Evolutionary conservation across 2,329 filamentous ascomycete genomes (phyloP).

Genomic region (Xylaria sp.): DNA sequence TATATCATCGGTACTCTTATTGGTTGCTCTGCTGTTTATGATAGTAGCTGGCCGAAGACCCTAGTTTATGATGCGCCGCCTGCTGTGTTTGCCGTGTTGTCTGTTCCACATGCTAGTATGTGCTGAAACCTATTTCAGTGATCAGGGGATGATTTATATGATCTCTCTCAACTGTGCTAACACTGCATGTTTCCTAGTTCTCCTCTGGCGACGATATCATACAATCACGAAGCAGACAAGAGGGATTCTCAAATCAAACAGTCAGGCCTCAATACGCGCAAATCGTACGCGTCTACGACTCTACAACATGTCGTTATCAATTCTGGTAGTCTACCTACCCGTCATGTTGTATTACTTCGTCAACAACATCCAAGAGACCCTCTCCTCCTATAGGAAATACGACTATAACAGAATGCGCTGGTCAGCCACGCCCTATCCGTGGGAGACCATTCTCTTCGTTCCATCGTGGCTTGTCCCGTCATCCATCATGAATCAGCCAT

Average conservation of each 20-base stretch:
- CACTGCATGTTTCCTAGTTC: conserved; percentile 39
- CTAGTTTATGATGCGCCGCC: conserved; percentile 61
- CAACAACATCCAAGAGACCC: conserved; percentile 54
- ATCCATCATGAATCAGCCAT: conserved; percentile 58
- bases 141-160: background rate
- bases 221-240: conserved; percentile 57
- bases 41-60: conserved; percentile 60
- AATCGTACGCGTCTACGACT: conserved; percentile 63
- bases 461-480: conserved; percentile 56
- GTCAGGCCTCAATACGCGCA: conserved; percentile 55
- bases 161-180: conserved; percentile 16
- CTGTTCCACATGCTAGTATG: conserved; percentile 63
- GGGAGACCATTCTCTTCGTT: conserved; percentile 60
- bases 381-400: conserved; percentile 50
- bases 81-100: conserved; percentile 56
- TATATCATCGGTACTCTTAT: conserved; percentile 62
- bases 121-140: conserved; percentile 15
- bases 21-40: conserved; percentile 60
- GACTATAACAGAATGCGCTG: conserved; percentile 57
- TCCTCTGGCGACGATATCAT: conserved; percentile 61
- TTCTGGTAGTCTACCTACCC: conserved; percentile 64
- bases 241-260: conserved; percentile 55
- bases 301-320: conserved; percentile 65
- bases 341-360: conserved; percentile 56
- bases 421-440: conserved; percentile 53